These are phyloP conservation scores for Neostapfia colusana DNA, from an alignment of 176 grass and related monocot genomes.

Conservation along the genomic window DNA sequence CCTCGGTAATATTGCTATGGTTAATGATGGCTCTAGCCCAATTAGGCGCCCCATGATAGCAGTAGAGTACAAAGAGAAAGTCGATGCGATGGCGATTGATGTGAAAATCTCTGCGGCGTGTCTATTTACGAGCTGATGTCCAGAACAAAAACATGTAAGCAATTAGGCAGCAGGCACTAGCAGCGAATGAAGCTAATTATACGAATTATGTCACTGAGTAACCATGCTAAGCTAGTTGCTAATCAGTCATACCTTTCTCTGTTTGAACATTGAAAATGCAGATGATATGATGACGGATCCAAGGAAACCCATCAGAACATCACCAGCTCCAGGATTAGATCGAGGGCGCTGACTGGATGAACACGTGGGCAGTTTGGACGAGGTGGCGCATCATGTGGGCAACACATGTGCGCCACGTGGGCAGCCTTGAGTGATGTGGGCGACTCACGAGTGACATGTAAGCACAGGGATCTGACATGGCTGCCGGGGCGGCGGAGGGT, in stretches of 20 bases:
- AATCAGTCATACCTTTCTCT: constrained; percentile 68
- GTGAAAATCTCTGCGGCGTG: constrained; percentile 93
- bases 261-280: constrained; percentile 96
- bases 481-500: too few relatives aligned
- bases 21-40: constrained; percentile 70
- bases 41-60: constrained; percentile 67
- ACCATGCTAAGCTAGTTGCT: too few relatives aligned
- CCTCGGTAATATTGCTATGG: constrained; percentile 81
- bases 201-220: too few relatives aligned
- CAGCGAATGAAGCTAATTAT: too few relatives aligned
- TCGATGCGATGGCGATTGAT: constrained; percentile 65
- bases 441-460: too few relatives aligned
- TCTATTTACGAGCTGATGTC: constrained; percentile 79
- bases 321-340: constrained; percentile 90
- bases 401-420: too few relatives aligned
- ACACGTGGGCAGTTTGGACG: too few relatives aligned
- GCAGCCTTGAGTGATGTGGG: too few relatives aligned
- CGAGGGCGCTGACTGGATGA: constrained; percentile 75
- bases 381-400: too few relatives aligned
- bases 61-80: constrained; percentile 90
- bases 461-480: too few relatives aligned
- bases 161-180: not conserved
- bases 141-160: not conserved
- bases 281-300: constrained; percentile 95
- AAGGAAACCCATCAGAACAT: constrained; percentile 93